A percentile compares a stretch with the other conserved stretches of the same genome.
phyloP scores from a whole-genome alignment of 306 rosid species.

The Dryas octopetala region DNA sequence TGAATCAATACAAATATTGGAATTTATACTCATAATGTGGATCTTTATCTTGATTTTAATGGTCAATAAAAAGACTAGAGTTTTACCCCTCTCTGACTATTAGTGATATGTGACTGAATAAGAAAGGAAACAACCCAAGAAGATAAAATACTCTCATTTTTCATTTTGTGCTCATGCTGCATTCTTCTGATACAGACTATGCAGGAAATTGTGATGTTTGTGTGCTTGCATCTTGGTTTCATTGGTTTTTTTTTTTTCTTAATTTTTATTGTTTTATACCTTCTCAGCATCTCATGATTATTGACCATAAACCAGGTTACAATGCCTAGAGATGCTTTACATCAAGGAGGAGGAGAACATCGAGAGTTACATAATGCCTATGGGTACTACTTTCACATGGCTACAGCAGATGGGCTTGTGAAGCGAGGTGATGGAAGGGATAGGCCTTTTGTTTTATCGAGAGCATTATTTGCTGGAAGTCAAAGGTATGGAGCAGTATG shows the following conservation, averaged over 20 bases:
- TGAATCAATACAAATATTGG: not conserved
- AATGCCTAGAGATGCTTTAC: conserved; percentile 94
- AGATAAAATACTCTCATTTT: not conserved
- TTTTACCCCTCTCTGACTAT: not conserved
- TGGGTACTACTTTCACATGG: conserved; percentile 98
- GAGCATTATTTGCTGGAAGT: conserved; percentile 91
- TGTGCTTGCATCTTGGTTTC: not conserved
- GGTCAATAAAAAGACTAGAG: not conserved
- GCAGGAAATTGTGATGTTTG: not conserved
- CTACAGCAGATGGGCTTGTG: conserved; percentile 78
- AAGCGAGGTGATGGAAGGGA: conserved; percentile 86
- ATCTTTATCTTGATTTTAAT: not conserved
- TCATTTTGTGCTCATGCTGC: not conserved
- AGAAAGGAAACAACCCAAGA: not conserved
- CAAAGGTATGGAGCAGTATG: conserved; percentile 90
- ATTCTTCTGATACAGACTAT: not conserved
- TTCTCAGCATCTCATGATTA: not conserved
- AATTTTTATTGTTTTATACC: conserved; percentile 6
- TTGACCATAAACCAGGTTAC: conserved; percentile 55
- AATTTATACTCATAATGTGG: not conserved
- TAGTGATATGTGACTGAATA: not conserved
- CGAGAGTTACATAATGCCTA: conserved; percentile 92
- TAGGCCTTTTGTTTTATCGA: conserved; percentile 86
- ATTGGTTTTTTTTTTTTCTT: not conserved
- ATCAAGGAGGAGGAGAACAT: conserved; percentile 74